These are phyloP conservation scores for Brassica juncea DNA, from an alignment of 345 rosid species.

Conservation along the genomic window DNA sequence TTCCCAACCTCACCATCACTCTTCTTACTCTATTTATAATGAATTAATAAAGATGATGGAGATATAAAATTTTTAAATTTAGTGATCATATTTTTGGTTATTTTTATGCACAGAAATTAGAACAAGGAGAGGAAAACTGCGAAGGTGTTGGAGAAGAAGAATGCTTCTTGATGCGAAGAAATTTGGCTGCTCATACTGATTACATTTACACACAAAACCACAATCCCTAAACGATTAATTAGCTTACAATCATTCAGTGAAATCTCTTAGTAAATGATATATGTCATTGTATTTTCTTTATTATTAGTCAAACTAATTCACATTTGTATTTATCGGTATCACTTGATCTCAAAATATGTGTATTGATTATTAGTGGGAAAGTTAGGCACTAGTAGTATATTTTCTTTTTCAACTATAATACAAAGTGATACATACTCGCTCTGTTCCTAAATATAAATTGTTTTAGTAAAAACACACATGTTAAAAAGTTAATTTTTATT, in stretches of 20 bases:
- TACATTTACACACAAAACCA: constrained; percentile 54
- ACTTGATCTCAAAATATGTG: neutral
- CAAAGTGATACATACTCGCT: neutral
- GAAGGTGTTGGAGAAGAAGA: constrained; percentile 57
- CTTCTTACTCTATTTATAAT: neutral
- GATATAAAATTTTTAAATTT: neutral
- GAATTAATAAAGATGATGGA: neutral
- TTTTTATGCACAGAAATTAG: constrained; percentile 23
- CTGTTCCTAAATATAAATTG: neutral
- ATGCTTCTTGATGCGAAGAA: constrained; percentile 50
- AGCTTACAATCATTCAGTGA: neutral
- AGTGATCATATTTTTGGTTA: neutral
- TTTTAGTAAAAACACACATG: neutral
- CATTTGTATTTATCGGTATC: neutral
- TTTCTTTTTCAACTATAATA: neutral
- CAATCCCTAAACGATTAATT: constrained; percentile 30
- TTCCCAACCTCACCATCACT: neutral
- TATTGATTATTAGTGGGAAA: neutral
- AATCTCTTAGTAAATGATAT: constrained; percentile 5
- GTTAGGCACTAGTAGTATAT: neutral
- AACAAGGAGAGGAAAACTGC: constrained; percentile 38
- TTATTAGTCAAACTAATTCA: constrained; percentile 2
- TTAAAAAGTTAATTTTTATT: neutral
- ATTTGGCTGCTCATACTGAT: constrained; percentile 52
- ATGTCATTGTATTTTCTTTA: constrained; percentile 11